These are phyloP conservation scores for Rosa persica DNA, from an alignment of 306 rosid genomes.

Conservation along the genomic window DNA sequence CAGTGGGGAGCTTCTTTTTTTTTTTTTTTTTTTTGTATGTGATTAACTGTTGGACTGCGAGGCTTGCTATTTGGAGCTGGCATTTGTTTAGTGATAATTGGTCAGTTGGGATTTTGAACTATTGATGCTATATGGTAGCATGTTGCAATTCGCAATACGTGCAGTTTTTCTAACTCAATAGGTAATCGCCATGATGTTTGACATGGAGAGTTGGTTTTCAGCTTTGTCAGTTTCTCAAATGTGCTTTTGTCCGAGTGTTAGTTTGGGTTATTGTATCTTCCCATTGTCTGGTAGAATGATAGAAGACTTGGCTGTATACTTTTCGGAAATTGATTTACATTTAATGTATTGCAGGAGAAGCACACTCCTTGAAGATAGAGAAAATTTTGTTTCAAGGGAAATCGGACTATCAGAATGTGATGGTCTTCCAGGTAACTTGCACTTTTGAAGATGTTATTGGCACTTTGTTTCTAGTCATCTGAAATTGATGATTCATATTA, in stretches of 20 bases:
- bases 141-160: not conserved
- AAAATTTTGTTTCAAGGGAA: slow-evolving; percentile 82
- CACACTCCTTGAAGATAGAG: slow-evolving; percentile 97
- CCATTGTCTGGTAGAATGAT: not conserved
- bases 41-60: not conserved
- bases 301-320: not conserved
- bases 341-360: slow-evolving; percentile 66
- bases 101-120: not conserved
- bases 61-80: not conserved
- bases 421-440: slow-evolving; percentile 81
- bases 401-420: slow-evolving; percentile 88
- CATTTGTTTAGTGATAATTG: not conserved
- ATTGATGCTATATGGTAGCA: not conserved
- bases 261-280: not conserved
- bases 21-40: no score
- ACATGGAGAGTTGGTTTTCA: no score
- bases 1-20: not conserved
- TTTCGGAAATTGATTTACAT: not conserved
- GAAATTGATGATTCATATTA: slow-evolving; percentile 12
- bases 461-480: slow-evolving; percentile 16
- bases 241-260: not conserved
- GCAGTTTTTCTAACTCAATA: slow-evolving; percentile 6
- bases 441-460: slow-evolving; percentile 8
- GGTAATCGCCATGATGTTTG: not conserved
- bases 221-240: not conserved